These are phyloP conservation scores for Phytophthora cajani DNA, from an alignment of 352 stramenopile species.

Conservation along the genomic window DNA sequence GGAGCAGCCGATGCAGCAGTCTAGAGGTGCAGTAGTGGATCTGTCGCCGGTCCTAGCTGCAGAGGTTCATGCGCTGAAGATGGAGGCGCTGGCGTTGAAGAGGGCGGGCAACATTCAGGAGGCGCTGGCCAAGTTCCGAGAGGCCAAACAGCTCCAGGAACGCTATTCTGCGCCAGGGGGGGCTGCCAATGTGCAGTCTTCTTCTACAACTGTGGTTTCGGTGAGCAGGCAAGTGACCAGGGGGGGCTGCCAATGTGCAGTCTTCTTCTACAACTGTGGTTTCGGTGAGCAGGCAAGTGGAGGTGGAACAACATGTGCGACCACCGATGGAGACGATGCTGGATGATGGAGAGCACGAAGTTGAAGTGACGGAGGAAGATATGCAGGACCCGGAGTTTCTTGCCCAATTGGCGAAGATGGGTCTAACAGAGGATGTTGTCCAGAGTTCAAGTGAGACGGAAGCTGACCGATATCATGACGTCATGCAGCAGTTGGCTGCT, in stretches of 20 bases:
- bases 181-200: background rate
- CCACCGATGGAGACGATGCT: conserved; percentile 7
- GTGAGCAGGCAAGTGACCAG: no score
- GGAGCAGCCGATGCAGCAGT: background rate
- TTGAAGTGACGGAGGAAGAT: conserved; percentile 82
- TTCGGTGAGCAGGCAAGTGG: no score
- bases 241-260: background rate
- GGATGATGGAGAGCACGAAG: conserved; percentile 37
- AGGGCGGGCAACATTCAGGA: conserved; percentile 56
- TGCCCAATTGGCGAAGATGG: conserved; percentile 60
- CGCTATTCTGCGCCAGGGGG: conserved; percentile 13
- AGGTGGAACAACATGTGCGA: background rate
- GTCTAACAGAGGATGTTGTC: conserved; percentile 34
- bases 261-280: no score
- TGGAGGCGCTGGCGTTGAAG: conserved; percentile 64
- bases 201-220: no score
- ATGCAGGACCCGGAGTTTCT: conserved; percentile 78
- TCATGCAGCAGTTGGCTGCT: conserved; percentile 30
- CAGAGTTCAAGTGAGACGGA: background rate
- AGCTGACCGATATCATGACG: conserved; percentile 8
- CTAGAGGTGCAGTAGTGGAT: background rate
- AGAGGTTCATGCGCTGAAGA: conserved; percentile 56
- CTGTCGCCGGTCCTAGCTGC: conserved; percentile 1
- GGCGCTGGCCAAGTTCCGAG: conserved; percentile 63
- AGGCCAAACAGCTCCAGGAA: conserved; percentile 63